Percentiles rank a stretch among this genome's conserved stretches.
phyloP scores from a whole-genome alignment of 2,329 filamentous ascomycete genomes.

The Aspergillus sp. region DNA sequence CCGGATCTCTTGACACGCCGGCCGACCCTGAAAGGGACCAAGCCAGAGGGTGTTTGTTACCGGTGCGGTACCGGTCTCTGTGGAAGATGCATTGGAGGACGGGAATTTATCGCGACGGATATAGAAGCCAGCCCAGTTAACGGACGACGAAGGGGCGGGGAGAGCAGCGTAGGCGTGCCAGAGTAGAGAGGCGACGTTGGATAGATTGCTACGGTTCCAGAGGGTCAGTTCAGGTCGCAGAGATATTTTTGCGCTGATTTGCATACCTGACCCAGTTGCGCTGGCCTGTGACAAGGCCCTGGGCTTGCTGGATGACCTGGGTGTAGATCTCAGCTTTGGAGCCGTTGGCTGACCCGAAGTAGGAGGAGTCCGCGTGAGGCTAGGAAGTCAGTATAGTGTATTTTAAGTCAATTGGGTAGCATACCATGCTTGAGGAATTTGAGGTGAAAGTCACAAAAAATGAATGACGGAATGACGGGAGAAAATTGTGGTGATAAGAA shows the following conservation, averaged over 20 bases:
- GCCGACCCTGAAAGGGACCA: slow-evolving; percentile 50
- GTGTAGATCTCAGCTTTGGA: slow-evolving; percentile 46
- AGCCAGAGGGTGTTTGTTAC: slow-evolving; percentile 38
- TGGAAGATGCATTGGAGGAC: slow-evolving; percentile 17
- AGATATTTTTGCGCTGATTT: neutral
- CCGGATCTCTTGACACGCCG: slow-evolving; percentile 49
- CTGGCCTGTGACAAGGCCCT: slow-evolving; percentile 41
- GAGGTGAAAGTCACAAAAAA: neutral
- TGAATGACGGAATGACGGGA: neutral
- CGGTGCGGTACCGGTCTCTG: slow-evolving; percentile 19
- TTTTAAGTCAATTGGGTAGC: neutral
- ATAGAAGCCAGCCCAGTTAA: slow-evolving; percentile 53
- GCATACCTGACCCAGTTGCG: slow-evolving; percentile 42
- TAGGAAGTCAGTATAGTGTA: neutral
- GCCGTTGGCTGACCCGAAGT: slow-evolving; percentile 34
- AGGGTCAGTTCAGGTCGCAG: neutral
- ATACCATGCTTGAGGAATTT: neutral
- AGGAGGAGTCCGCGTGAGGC: slow-evolving; percentile 51
- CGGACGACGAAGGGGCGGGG: slow-evolving; percentile 41
- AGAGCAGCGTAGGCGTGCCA: slow-evolving; percentile 50
- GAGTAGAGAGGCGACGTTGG: slow-evolving; percentile 50
- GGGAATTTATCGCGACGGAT: slow-evolving; percentile 46
- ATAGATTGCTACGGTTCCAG: slow-evolving; percentile 35
- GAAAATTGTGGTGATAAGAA: slow-evolving; percentile 3
- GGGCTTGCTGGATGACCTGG: slow-evolving; percentile 41